phyloP scores from a whole-genome alignment of 352 stramenopile genomes.

The Globisporangium parvum region DNA sequence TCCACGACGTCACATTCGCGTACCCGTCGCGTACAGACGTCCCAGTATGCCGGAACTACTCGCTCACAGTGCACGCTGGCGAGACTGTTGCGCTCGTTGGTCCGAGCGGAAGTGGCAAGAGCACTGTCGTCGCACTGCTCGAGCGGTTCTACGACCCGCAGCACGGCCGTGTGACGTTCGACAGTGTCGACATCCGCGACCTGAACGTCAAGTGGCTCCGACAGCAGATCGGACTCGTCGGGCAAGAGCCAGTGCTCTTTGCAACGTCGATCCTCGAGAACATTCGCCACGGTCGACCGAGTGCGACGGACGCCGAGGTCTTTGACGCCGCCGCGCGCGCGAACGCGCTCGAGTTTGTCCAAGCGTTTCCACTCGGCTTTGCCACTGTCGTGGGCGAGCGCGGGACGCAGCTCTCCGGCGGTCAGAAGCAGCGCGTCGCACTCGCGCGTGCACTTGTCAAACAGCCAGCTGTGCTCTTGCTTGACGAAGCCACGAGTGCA shows the following conservation, averaged over 20 bases:
- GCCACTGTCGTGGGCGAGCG: slow-evolving; percentile 87
- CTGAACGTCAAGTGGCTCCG: slow-evolving; percentile 84
- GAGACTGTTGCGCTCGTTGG: slow-evolving; percentile 40
- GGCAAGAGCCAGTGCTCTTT: slow-evolving; percentile 60
- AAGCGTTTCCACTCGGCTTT: slow-evolving; percentile 83
- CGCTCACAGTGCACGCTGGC: slow-evolving; percentile 47
- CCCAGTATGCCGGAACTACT: slow-evolving; percentile 53
- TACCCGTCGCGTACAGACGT: slow-evolving; percentile 56
- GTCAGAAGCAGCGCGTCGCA: slow-evolving; percentile 89
- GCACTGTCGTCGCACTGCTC: slow-evolving; percentile 5
- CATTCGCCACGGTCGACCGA: slow-evolving; percentile 61
- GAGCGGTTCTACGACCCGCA: slow-evolving; percentile 28
- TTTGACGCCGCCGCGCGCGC: slow-evolving; percentile 37
- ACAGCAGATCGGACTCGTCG: slow-evolving; percentile 86
- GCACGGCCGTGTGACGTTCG: slow-evolving; percentile 27
- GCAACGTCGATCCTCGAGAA: slow-evolving; percentile 58
- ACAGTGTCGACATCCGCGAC: slow-evolving; percentile 38
- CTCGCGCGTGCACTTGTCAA: slow-evolving; percentile 55
- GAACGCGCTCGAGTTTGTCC: slow-evolving; percentile 92
- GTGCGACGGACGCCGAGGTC: slow-evolving; percentile 47
- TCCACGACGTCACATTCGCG: slow-evolving; percentile 83
- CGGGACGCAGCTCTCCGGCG: slow-evolving; percentile 77
- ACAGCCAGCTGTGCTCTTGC: slow-evolving; percentile 81
- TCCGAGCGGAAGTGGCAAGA: slow-evolving; percentile 8
- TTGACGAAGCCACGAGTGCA: slow-evolving; percentile 9